A percentile compares a stretch with the other conserved stretches of the same genome.
phyloP scores from a whole-genome alignment of 192 early-diverging fungal genomes.

The Jimgerdemannia flammicorona region DNA sequence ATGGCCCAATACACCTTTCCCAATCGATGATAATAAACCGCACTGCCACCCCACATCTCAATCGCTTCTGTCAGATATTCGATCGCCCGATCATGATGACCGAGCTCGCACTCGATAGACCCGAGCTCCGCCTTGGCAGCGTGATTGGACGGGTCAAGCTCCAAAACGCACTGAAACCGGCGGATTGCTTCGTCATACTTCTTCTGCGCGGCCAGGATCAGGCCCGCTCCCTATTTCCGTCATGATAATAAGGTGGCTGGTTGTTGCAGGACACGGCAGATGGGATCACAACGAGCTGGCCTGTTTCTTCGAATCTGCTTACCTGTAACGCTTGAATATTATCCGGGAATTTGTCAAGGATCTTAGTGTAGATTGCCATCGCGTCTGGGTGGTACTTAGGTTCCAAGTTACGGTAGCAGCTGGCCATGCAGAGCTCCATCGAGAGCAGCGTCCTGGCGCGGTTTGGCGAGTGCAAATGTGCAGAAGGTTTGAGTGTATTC shows the following conservation, averaged over 20 bases:
- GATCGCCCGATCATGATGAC: constrained; percentile 50
- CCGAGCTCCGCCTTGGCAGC: constrained; percentile 66
- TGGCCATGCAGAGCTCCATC: constrained; percentile 56
- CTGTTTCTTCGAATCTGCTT: background rate
- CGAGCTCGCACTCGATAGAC: constrained; percentile 52
- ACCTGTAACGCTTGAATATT: constrained; percentile 44
- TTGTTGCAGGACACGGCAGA: background rate
- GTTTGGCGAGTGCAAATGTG: background rate
- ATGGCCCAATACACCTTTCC: constrained; percentile 76
- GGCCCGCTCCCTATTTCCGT: constrained; percentile 42
- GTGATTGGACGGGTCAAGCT: constrained; percentile 38
- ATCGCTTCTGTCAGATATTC: constrained; percentile 50
- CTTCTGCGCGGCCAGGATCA: constrained; percentile 46
- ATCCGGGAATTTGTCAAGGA: constrained; percentile 38
- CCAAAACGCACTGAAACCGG: constrained; percentile 52
- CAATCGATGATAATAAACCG: constrained; percentile 58
- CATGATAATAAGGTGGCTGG: background rate
- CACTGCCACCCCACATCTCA: constrained; percentile 38
- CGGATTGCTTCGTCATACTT: constrained; percentile 51
- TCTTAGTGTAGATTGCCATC: constrained; percentile 46
- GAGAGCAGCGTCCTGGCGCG: constrained; percentile 37
- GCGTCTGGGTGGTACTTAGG: constrained; percentile 51
- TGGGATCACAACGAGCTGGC: background rate
- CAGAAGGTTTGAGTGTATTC: too few species aligned
- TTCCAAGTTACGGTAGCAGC: constrained; percentile 56